phyloP scores from a whole-genome alignment of 192 early-diverging fungal genomes.

The Entomortierella chlamydospora region DNA sequence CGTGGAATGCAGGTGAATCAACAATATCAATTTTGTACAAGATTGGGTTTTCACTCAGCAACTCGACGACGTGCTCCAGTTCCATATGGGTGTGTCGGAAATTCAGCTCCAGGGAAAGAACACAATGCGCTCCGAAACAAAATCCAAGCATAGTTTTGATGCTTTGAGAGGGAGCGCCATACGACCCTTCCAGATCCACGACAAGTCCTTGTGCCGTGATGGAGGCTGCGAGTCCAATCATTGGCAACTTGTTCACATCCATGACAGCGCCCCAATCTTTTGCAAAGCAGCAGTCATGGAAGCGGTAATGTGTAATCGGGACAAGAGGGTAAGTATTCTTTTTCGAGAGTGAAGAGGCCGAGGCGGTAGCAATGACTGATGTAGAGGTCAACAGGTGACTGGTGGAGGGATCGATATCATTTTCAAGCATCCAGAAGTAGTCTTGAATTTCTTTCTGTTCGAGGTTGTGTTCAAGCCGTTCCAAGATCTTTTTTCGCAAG shows the following conservation, averaged over 20 bases:
- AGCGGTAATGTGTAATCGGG: slow-evolving; percentile 45
- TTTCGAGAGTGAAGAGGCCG: neutral
- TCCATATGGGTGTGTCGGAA: slow-evolving; percentile 53
- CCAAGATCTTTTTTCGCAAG: slow-evolving; percentile 39
- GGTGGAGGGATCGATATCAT: slow-evolving; percentile 15
- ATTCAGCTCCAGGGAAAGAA: slow-evolving; percentile 35
- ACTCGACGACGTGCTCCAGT: slow-evolving; percentile 35
- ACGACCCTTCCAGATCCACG: slow-evolving; percentile 50
- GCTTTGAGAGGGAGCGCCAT: slow-evolving; percentile 45
- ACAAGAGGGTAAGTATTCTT: slow-evolving; percentile 30
- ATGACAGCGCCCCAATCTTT: slow-evolving; percentile 49
- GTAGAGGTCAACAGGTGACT: neutral
- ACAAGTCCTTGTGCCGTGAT: slow-evolving; percentile 43
- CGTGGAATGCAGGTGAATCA: slow-evolving; percentile 36
- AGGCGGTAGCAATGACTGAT: neutral
- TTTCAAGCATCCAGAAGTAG: slow-evolving; percentile 40
- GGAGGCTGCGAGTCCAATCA: slow-evolving; percentile 48
- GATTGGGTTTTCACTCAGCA: slow-evolving; percentile 44
- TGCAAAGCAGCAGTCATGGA: slow-evolving; percentile 48
- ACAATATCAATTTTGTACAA: slow-evolving; percentile 48
- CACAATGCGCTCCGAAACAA: slow-evolving; percentile 45
- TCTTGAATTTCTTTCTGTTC: slow-evolving; percentile 41
- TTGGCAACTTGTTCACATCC: slow-evolving; percentile 49
- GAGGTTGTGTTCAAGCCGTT: slow-evolving; percentile 32
- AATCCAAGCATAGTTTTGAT: slow-evolving; percentile 48